Base-by-base conservation (phyloP, 352 stramenopile species). In the Salisapilia sapeloensis region DNA sequence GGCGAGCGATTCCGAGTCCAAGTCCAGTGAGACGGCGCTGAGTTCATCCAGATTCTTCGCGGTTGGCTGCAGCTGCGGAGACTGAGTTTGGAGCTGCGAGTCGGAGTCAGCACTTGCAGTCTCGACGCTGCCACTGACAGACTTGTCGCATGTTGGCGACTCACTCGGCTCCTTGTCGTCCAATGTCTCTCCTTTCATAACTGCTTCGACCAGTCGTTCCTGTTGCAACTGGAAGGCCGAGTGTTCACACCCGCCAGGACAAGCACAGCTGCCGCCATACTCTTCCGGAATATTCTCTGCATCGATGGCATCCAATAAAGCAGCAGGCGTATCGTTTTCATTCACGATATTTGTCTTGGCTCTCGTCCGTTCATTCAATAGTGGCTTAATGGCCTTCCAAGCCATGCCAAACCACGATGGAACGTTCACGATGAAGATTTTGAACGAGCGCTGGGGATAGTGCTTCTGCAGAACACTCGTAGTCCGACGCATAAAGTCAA, bases 371-470 rank as follows among this genome's bases (percentile, higher is more conserved):
- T 92, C 74, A 36, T 92, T 84, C 36, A 94, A 30, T 2, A 95
- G 39, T 12, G 74, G 69, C 38, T 86, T 83, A 38, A 95, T 74
- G 12, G 76, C 65, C 42, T 92, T 92, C 82, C 82, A 95, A 18
- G 72, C 63, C 49, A 94, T 80, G 19, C 71, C 80, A 42, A 95
- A 95, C 77, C 77, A 94, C 12, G 65, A 85, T 12, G 80, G 80
- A 2, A 91, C 82, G 38, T 94, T 93, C 28, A 95, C 54, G 27
- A 95, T 69, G 40, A 93, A 92, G 36, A 95, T 94, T 48, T 92
- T 92, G 58, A 72, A 81, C 26, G 71, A 92, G 4, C 72, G 60
- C 50, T 93, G 75, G 12, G 76, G 72, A 34, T 93, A 94, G 48
- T 94, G 74, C 8, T 54, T 54, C 42, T 87, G 70, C 60, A 93